Conservation (phyloP, 768 basidiomycete species). For the Lactifluus pinguis region DNA sequence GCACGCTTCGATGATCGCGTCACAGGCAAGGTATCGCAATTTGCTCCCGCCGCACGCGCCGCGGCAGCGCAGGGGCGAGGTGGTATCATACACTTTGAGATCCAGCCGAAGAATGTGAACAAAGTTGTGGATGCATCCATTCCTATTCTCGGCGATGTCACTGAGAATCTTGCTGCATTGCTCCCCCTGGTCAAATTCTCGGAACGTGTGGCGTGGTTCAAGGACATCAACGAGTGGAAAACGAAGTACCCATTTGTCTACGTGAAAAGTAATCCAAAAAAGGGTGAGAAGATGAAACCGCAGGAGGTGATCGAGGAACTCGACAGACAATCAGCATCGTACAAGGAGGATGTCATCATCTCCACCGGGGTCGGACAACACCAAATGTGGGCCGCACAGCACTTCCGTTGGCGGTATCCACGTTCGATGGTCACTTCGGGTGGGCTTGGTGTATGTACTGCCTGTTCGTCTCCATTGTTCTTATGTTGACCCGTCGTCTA, state of each 20-base stretch:
- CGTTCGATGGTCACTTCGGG: constrained; percentile 87
- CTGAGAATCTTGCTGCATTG: constrained; percentile 69
- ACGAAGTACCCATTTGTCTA: constrained; percentile 83
- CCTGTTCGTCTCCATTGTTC: background rate
- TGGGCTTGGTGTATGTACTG: constrained; percentile 72
- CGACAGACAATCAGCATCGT: constrained; percentile 64
- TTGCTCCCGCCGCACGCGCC: constrained; percentile 83
- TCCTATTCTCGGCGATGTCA: constrained; percentile 90
- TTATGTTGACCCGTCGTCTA: constrained; percentile 24
- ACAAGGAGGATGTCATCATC: constrained; percentile 81
- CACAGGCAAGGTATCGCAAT: constrained; percentile 80
- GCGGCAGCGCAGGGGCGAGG: constrained; percentile 82
- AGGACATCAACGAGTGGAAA: constrained; percentile 80
- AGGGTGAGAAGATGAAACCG: constrained; percentile 77
- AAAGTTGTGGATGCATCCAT: constrained; percentile 95
- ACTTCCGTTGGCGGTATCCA: constrained; percentile 85
- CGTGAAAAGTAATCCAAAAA: constrained; percentile 40
- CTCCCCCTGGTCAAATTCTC: constrained; percentile 65
- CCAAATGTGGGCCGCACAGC: constrained; percentile 99
- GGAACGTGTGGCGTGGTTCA: constrained; percentile 74
- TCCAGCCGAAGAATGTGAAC: constrained; percentile 97
- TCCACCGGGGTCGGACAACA: constrained; percentile 97
- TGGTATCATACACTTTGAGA: constrained; percentile 99
- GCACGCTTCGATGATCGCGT: constrained; percentile 97
- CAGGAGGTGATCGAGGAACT: constrained; percentile 96